Base-by-base conservation (phyloP, 768 basidiomycete species). In the Mycena sanguinolenta region DNA sequence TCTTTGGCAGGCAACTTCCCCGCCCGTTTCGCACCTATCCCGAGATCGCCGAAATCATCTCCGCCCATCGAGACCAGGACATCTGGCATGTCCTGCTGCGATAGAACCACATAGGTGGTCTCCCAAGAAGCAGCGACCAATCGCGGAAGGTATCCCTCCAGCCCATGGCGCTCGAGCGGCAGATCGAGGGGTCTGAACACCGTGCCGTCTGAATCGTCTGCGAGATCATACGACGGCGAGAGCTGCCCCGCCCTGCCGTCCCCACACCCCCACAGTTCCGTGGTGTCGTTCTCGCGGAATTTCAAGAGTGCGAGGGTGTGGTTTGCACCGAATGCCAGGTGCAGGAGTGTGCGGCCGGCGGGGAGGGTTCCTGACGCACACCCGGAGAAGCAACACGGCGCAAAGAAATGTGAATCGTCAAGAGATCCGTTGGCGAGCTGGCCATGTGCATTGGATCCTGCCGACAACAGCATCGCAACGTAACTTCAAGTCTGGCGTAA, bases 31-130 rank as follows among this genome's bases (percentile, higher is more conserved):
- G 73, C 69, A 2, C 88, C 92, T 54, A 87, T 75, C 1, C 95
- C 95, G 50, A 95, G 84, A 77, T 93, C 91, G 3, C 95, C 95
- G 75, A 91, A 95, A 76, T 95, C 95, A 80, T 97, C 87, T 2
- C 90, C 86, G 1, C 97, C 97, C 86, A 96, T 91, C 2, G 95
- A 90, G 27, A 97, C 75, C 32, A 97, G 72, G 4, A 88, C 76
- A 72, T 92, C 92, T 54, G 79, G 76, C 28, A 76, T 75, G 8
- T 77, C 82, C 19, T 77, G 72, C 59, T 74, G 76, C 14, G 87
- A 85, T 19, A 95, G 80, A 3, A 90, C 91, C 52, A 95, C 79
- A 74, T 92, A 95, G 60, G 90, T 90, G 9, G 95, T 95, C 79
- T 97, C 93, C 96, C 96, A 98, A 52, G 90, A 85, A 0, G 91